phyloP scores from a whole-genome alignment of 805 yeast genomes.

The Nakazawaea wickerhamii region DNA sequence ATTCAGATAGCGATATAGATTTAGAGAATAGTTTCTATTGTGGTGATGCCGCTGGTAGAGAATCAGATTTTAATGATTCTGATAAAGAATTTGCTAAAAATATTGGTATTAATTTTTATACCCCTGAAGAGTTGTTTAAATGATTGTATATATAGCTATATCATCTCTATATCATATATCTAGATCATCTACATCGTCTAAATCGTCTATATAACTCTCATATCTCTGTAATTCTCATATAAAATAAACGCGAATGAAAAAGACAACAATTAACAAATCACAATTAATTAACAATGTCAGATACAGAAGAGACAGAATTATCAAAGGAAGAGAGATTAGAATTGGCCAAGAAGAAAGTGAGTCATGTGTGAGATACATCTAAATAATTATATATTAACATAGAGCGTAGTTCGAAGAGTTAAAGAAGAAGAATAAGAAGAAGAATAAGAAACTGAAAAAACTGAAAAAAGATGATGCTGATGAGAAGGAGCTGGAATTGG shows the following conservation, averaged over 20 bases:
- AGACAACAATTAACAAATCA: background rate
- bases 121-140: constrained; percentile 67
- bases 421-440: constrained; percentile 17
- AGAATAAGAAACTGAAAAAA: constrained; percentile 20
- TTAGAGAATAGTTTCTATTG: constrained; percentile 52
- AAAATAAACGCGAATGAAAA: background rate
- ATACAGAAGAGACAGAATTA: constrained; percentile 16
- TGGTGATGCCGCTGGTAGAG: constrained; percentile 97
- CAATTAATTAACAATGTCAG: background rate
- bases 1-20: constrained; percentile 30
- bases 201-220: no score
- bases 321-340: constrained; percentile 29
- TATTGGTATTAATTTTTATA: constrained; percentile 45
- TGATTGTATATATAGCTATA: background rate
- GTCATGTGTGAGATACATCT: no score
- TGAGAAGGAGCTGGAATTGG: constrained; percentile 15
- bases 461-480: constrained; percentile 19
- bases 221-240: background rate
- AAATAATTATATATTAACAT: constrained; percentile 7
- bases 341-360: constrained; percentile 29
- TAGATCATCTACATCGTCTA: no score
- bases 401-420: constrained; percentile 17
- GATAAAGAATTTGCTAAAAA: constrained; percentile 67
- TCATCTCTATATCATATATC: background rate
- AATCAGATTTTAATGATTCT: constrained; percentile 70